Conservation (phyloP, 2,329 filamentous ascomycete species). For the Cryphonectria radicalis region DNA sequence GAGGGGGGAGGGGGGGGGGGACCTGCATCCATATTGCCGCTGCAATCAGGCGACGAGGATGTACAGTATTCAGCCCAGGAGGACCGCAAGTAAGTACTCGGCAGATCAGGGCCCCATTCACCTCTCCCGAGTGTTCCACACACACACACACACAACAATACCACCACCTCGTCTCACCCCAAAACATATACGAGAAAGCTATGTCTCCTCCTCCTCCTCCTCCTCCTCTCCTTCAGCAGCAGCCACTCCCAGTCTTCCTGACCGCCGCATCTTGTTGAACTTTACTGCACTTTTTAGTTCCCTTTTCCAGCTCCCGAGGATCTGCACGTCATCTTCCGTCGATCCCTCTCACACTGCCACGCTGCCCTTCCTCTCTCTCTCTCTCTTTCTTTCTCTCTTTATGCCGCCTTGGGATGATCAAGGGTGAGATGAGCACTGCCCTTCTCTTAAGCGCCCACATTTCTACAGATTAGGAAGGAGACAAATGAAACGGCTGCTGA, state of each 20-base stretch:
- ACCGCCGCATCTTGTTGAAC: not conserved
- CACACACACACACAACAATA: not conserved
- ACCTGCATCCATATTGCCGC: no score
- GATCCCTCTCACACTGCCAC: conserved; percentile 1
- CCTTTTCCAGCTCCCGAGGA: not conserved
- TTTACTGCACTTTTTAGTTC: no score
- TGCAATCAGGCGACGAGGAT: no score
- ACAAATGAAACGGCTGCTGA: not conserved
- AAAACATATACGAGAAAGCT: not conserved
- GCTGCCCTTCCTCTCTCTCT: not conserved
- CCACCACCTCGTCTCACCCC: not conserved
- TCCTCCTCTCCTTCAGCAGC: no score
- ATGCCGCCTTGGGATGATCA: not conserved
- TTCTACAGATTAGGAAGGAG: not conserved
- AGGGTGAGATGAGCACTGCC: not conserved
- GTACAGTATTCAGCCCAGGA: no score
- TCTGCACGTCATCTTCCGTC: not conserved
- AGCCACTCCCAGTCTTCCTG: not conserved
- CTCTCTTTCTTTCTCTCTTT: not conserved
- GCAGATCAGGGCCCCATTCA: no score
- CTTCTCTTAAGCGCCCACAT: not conserved
- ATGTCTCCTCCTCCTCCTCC: no score
- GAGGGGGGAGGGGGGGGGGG: no score
- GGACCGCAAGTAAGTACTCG: no score
- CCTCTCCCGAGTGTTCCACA: not conserved